Base-by-base conservation (phyloP, 768 basidiomycete species). In the Lactarius vividus region DNA sequence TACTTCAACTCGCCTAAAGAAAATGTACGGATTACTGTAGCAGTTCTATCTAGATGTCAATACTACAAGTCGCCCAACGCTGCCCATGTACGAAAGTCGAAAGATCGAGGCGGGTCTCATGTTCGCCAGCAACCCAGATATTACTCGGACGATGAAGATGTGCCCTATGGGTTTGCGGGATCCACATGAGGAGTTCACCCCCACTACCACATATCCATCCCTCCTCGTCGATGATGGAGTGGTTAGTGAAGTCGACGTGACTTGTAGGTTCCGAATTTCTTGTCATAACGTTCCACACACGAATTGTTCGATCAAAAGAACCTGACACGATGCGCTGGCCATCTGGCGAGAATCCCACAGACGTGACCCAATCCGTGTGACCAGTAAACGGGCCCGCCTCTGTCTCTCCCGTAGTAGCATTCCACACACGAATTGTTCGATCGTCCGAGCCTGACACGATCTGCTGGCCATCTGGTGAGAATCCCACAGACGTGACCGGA, bases 301-400 rank as follows among this genome's bases (percentile, higher is more conserved):
- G n/a, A 23, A 26, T 23, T 49, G 46, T 49, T 11, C 10, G 5
- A 49, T 59, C 57, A 0, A 0, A 1, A 1, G 57, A 59, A 6
- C 37, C n/a, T 6, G 57, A 59, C 16, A 26, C 37, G n/a, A 59
- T 37, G 10, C 20, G 57, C n/a, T 23, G 35, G 40, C 57, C 57
- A 66, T 70, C 69, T 6, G 59, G 69, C 9, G 69, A 66, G 52
- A 65, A 70, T 15, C 44, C 69, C 31, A 69, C 69, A 35, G 64
- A 68, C 2, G 0, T 1, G 8, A 68, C 58, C 1, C 0, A 31
- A 61, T 9, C 1, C 28, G 15, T 54, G 29, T 54, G 53, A 15
- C 53, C 53, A 16, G 28, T 28, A 18, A 57, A 35, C 33, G 35
- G 56, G 3, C 31, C 31, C 2, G 18, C 56, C 10, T 11, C 20